These are phyloP conservation scores for Thermothielavioides terrestris DNA, from an alignment of 495 filamentous ascomycete species.

Conservation along the genomic window DNA sequence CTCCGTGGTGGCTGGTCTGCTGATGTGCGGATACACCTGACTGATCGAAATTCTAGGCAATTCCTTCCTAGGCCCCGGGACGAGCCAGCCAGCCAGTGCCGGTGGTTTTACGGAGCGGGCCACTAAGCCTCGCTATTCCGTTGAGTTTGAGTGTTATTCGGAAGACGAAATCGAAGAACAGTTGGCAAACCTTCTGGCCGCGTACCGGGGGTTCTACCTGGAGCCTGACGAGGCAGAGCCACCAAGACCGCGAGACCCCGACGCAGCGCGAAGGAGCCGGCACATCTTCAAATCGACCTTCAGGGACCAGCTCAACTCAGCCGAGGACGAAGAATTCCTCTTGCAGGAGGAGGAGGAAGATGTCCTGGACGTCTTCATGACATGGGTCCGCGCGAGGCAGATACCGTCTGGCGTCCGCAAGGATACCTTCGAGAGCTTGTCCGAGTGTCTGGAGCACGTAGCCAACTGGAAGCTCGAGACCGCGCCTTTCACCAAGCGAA, in stretches of 20 bases:
- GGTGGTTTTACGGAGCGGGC: background rate
- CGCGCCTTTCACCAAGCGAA: constrained; percentile 10
- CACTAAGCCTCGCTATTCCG: background rate
- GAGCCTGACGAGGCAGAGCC: background rate
- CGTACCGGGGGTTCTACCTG: constrained; percentile 20
- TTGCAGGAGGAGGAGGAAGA: constrained; percentile 19
- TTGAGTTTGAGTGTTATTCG: constrained; percentile 18
- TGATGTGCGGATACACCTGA: too few relatives aligned
- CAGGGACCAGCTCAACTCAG: constrained; percentile 7
- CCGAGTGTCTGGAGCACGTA: constrained; percentile 6
- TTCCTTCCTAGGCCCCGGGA: too few relatives aligned
- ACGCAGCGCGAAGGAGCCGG: constrained; percentile 3
- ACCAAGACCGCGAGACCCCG: background rate
- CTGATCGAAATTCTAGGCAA: too few relatives aligned
- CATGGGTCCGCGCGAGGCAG: constrained; percentile 7
- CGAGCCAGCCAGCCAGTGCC: too few relatives aligned
- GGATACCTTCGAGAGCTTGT: constrained; percentile 3
- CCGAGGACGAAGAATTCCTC: constrained; percentile 8
- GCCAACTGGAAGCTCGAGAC: background rate
- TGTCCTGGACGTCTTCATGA: constrained; percentile 13
- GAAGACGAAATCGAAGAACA: constrained; percentile 21
- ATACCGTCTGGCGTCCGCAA: background rate
- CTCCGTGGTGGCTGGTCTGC: too few relatives aligned
- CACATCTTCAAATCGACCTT: constrained; percentile 19
- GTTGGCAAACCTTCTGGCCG: constrained; percentile 16